Evolutionary conservation across 78 protist species (phyloP), one percentile per base, ranked within the genome.

Genomic region (Tieghemostelium lacteum): DNA sequence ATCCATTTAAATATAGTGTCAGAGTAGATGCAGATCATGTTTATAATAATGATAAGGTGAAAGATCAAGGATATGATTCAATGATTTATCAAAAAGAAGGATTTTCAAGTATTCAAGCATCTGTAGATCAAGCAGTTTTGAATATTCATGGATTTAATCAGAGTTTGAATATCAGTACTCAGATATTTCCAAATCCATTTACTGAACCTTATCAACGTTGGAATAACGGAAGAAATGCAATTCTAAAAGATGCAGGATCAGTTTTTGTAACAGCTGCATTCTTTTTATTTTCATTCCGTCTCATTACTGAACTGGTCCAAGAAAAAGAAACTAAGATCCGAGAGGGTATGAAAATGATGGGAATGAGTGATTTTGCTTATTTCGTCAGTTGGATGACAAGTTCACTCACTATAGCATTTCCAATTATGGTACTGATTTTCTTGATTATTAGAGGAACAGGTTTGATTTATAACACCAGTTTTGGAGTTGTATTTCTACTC

Each of bases 271-370:
- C 66, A 0, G 45, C 65, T 19, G 62, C 78, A 6, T 55, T 72
- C 17, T 49, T 57, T 72, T 45, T 45, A 45, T 72, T 72, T 31
- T 2, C 63, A 14, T 72, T 72, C 42, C 63, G 63, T 52, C 34
- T 72, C 2, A 36, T 52, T 22, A 78, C 88, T 0, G 88, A 78
- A 5, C 26, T 78, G 12, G 75, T 78, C 0, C 39, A 66, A 0
- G 88, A 78, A 57, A 78, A 78, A 19, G 88, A 78, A 57, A 78
- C 88, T 0, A 78, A 78, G 14, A 52, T 78, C n/a, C 34, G 73
- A 26, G 88, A 78, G 29, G 88, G 88, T 29, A 78, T 78, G 88
- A 78, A 62, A 54, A 78, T 78, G 67, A 78, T 78, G 88, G 88
- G 88, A 0, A 26, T 78, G 28, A 78, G 66, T 17, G 76, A 78